Evolutionary conservation across 495 filamentous ascomycete genomes (phyloP).

Genomic region (Thermothielavioides terrestris): DNA sequence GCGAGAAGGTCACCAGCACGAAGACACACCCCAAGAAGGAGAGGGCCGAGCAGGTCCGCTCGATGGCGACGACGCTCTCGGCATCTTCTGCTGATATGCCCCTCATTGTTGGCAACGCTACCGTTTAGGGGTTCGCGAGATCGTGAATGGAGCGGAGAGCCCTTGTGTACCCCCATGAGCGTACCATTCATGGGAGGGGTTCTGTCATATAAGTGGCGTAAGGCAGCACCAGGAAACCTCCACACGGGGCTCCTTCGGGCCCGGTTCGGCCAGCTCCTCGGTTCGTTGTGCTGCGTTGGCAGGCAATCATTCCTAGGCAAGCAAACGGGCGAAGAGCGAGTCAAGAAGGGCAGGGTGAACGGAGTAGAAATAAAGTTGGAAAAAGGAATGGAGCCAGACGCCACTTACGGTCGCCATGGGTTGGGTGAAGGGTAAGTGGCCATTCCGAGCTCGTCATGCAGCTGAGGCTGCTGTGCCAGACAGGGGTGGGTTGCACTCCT

Average conservation of each 20-base stretch:
- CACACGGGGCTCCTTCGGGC: background rate
- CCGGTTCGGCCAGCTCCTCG: background rate
- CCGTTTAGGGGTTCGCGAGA: background rate
- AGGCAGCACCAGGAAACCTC: background rate
- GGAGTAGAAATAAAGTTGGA: slow-evolving; percentile 2
- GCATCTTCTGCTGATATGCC: slow-evolving; percentile 5
- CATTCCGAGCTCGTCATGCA: background rate
- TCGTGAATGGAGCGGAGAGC: slow-evolving; percentile 5
- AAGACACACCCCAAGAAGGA: slow-evolving; percentile 66
- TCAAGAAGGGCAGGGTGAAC: too few relatives aligned
- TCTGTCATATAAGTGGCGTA: slow-evolving; percentile 11
- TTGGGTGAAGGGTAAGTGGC: slow-evolving; percentile 1
- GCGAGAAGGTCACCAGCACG: slow-evolving; percentile 63
- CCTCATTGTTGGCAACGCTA: slow-evolving; percentile 7
- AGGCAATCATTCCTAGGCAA: background rate
- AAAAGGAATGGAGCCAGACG: slow-evolving; percentile 1
- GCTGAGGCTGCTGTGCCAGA: background rate
- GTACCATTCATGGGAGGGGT: slow-evolving; percentile 5
- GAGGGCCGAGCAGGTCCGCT: slow-evolving; percentile 59
- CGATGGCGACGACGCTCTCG: slow-evolving; percentile 34
- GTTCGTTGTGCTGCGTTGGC: background rate
- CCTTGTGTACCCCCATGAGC: too few relatives aligned
- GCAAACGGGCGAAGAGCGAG: background rate
- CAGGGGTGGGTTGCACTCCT: background rate
- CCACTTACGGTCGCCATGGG: background rate